Conservation (phyloP, 176 grass and related monocot species). For the Oropetium thomaeum region DNA sequence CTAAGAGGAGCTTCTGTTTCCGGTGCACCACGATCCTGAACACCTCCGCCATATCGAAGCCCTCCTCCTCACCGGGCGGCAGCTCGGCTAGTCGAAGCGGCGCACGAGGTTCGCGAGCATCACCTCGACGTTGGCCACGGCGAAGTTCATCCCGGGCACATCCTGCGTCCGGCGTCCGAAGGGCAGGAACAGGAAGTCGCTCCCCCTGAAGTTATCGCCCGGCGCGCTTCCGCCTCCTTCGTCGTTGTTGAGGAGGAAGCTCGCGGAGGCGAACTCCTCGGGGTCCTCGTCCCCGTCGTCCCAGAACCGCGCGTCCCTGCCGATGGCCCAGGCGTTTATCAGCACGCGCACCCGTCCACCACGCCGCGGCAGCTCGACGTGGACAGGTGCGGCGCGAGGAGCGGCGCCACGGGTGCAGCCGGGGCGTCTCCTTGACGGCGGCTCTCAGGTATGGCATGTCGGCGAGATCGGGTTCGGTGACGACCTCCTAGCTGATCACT, state of each 20-base stretch:
- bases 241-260: not conserved
- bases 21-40: constrained; percentile 30
- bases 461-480: constrained; percentile 21
- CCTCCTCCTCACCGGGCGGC: not conserved
- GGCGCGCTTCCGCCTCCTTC: not conserved
- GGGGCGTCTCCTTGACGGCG: constrained; percentile 44
- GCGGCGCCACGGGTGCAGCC: constrained; percentile 25
- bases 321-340: constrained; percentile 11
- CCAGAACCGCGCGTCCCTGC: not conserved
- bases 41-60: constrained; percentile 40
- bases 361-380: not conserved
- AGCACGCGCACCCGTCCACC: constrained; percentile 16
- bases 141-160: constrained; percentile 14
- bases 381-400: constrained; percentile 33
- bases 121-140: not conserved
- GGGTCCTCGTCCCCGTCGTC: too few relatives aligned
- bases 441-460: constrained; percentile 19
- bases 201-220: not conserved
- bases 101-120: constrained; percentile 19
- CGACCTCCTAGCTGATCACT: not conserved
- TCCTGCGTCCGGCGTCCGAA: not conserved
- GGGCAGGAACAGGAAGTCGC: not conserved
- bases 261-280: not conserved
- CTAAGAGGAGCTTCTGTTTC: not conserved
- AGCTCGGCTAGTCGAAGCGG: constrained; percentile 14